Evolutionary conservation across 768 basidiomycete genomes (phyloP), one percentile per base, ranked within the genome.

Genomic region (Naematelia aurantialba): DNA sequence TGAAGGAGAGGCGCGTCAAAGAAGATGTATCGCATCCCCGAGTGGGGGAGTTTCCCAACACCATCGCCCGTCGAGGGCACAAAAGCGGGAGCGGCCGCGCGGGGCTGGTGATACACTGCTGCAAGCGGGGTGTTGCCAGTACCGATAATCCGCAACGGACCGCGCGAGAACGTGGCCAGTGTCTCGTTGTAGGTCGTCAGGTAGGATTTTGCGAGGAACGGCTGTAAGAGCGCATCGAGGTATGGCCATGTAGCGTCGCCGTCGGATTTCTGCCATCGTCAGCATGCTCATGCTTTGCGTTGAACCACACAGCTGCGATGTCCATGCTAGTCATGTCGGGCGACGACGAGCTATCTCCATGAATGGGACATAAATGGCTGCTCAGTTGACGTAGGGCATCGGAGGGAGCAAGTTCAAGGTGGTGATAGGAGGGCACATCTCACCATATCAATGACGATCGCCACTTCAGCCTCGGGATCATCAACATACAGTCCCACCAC

Each of bases 371-470:
- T n/a, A n/a, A n/a, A n/a, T n/a, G n/a, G n/a, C n/a, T n/a, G 22
- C n/a, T 4, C 22, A 51, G 49, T 51, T 51, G 17, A 24, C 29
- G 22, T 44, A 44, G 42, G 42, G 42, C 12, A 25, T n/a, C n/a
- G n/a, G 13, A 12, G 22, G 14, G 39, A 30, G 17, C 12, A 24
- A 21, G 53, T 42, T 4, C 11, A 26, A 11, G 21, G 25, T 22
- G 11, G 19, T 22, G 42, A 45, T n/a, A 5, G 22, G 19, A 48
- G 27, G 13, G 39, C 8, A 13, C 2, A 22, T 11, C 68, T 59
- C 25, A 70, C 68, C 49, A 68, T 59, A 54, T 71, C 69, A 31
- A 71, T 66, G 31, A 61, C 46, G 11, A 71, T 46, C 10, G 42
- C 42, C 0, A 71, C 62, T n/a, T 51, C 44, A 13, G 59, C 56